Conservation (phyloP, 225 moss, liverwort and hornwort genomes). For the Polytrichum formosum region DNA sequence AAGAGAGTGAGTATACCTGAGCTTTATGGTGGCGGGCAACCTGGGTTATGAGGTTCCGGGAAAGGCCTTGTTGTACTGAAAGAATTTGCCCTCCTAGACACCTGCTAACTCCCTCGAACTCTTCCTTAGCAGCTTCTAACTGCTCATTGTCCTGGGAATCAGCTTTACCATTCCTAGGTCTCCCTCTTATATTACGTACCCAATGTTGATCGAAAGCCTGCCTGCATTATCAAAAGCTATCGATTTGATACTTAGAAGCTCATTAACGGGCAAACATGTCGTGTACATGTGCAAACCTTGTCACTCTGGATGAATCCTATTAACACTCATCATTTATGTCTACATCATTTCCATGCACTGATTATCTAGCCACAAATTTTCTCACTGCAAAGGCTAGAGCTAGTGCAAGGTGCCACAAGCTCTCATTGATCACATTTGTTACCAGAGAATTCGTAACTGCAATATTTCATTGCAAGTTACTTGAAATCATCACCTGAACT, state of each 20-base stretch:
- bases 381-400: no score
- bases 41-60: slow-evolving; percentile 70
- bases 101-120: slow-evolving; percentile 45
- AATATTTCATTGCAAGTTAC: no score
- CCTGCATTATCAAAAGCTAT: slow-evolving; percentile 33
- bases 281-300: background rate
- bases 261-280: background rate
- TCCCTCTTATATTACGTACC: slow-evolving; percentile 35
- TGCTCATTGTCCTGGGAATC: slow-evolving; percentile 54
- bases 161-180: slow-evolving; percentile 41
- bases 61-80: slow-evolving; percentile 59
- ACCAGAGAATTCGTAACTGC: no score
- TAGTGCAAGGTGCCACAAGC: no score
- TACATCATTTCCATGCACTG: no score
- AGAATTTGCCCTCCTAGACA: slow-evolving; percentile 54
- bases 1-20: slow-evolving; percentile 37
- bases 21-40: slow-evolving; percentile 78
- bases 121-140: slow-evolving; percentile 54
- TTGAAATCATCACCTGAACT: no score
- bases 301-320: background rate
- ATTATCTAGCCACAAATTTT: no score
- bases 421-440: no score
- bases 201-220: slow-evolving; percentile 57
- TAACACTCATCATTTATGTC: no score
- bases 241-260: background rate